These are phyloP conservation scores for Papiliotrema fonsecae DNA, from an alignment of 1,284 basidiomycete species.

Conservation along the genomic window DNA sequence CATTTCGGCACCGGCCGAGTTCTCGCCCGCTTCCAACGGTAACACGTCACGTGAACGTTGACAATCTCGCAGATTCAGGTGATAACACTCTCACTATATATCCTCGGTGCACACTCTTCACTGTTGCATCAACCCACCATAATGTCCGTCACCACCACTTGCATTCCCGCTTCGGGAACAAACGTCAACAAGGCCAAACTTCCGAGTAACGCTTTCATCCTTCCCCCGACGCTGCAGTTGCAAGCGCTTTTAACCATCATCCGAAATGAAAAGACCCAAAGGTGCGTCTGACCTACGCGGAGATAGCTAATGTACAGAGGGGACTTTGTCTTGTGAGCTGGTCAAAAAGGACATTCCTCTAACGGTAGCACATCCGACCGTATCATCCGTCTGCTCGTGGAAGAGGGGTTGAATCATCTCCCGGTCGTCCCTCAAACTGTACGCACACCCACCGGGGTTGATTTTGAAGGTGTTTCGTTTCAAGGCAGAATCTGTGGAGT, in stretches of 20 bases:
- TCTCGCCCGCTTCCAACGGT: too few species aligned
- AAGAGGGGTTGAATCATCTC: constrained; percentile 85
- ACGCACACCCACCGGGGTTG: constrained; percentile 60
- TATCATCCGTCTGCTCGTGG: constrained; percentile 58
- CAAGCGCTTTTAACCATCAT: constrained; percentile 96
- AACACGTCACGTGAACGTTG: too few species aligned
- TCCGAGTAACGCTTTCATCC: constrained; percentile 41
- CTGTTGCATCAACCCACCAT: constrained; percentile 9
- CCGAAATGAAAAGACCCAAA: constrained; percentile 69
- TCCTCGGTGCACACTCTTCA: too few species aligned
- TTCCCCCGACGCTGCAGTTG: constrained; percentile 69
- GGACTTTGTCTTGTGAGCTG: constrained; percentile 82
- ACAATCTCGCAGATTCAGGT: too few species aligned
- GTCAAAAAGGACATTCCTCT: background rate
- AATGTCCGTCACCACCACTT: constrained; percentile 17
- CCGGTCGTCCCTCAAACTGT: constrained; percentile 79
- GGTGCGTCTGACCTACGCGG: constrained; percentile 28
- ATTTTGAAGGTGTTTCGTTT: constrained; percentile 83
- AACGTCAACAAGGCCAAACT: constrained; percentile 35
- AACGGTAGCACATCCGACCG: constrained; percentile 59
- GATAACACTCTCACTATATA: too few species aligned
- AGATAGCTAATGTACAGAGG: constrained; percentile 54
- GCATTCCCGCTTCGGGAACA: constrained; percentile 29
- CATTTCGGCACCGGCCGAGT: too few species aligned
- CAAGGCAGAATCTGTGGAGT: constrained; percentile 93